Evolutionary conservation across 495 filamentous ascomycete species (phyloP).

Genomic region (Aspergillus ellipticus): DNA sequence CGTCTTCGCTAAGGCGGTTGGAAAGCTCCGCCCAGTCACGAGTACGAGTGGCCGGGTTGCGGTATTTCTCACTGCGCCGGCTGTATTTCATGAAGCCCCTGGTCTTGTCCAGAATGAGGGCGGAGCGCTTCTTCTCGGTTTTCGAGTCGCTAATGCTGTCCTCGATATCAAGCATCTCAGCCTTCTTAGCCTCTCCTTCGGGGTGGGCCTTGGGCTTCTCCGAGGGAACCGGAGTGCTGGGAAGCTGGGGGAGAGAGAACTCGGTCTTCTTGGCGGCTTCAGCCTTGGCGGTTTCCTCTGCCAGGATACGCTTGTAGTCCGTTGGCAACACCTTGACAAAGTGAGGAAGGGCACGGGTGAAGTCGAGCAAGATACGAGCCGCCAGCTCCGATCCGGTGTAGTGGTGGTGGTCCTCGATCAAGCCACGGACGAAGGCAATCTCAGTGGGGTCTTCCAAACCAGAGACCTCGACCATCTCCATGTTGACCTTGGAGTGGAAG

Average conservation of each 20-base stretch:
- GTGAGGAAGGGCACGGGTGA: constrained; percentile 84
- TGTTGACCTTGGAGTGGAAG: constrained; percentile 93
- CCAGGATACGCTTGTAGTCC: constrained; percentile 94
- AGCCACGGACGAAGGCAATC: constrained; percentile 87
- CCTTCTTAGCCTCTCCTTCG: constrained; percentile 62
- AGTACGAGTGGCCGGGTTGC: constrained; percentile 76
- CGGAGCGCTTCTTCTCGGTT: constrained; percentile 89
- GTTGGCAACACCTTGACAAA: constrained; percentile 94
- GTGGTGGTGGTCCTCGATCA: constrained; percentile 98
- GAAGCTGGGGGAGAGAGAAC: constrained; percentile 76
- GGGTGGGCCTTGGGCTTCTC: constrained; percentile 53
- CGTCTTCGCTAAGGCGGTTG: constrained; percentile 85
- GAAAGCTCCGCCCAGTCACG: constrained; percentile 96
- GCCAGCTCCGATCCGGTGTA: constrained; percentile 98
- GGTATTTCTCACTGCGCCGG: constrained; percentile 92
- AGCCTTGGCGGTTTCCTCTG: constrained; percentile 80
- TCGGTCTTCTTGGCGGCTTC: constrained; percentile 80
- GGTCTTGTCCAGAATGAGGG: constrained; percentile 95
- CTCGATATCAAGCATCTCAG: constrained; percentile 89
- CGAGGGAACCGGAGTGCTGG: constrained; percentile 49
- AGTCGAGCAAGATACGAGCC: constrained; percentile 94
- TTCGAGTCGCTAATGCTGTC: constrained; percentile 84
- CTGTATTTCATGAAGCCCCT: constrained; percentile 99
- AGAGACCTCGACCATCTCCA: constrained; percentile 96
- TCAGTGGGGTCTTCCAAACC: constrained; percentile 84